phyloP scores from a whole-genome alignment of 75 land plant species.

The Larix kaempferi region DNA sequence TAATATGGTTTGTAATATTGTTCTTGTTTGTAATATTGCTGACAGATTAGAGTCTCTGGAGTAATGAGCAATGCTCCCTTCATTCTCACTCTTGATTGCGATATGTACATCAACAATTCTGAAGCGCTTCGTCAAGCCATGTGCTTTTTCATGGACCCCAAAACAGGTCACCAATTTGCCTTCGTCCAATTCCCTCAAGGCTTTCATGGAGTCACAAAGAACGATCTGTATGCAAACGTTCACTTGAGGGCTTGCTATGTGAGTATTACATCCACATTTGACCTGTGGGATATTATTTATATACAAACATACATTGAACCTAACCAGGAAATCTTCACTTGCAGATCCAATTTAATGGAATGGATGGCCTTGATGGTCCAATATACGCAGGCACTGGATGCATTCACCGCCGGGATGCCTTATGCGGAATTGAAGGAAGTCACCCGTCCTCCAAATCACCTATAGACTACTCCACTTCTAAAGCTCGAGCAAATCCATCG shows the following conservation, averaged over 20 bases:
- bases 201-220: conserved; percentile 27
- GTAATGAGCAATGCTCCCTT: conserved; percentile 34
- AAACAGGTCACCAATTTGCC: conserved; percentile 16
- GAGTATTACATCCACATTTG: background rate
- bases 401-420: conserved; percentile 34
- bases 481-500: conserved; percentile 1
- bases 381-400: conserved; percentile 34
- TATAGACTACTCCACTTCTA: background rate
- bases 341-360: conserved; percentile 24
- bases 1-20: no score
- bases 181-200: conserved; percentile 40
- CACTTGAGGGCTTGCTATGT: conserved; percentile 16
- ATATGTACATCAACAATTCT: conserved; percentile 36
- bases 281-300: no score
- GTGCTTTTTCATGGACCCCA: conserved; percentile 34
- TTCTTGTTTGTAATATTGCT: no score
- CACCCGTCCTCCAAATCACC: background rate
- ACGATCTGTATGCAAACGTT: conserved; percentile 26
- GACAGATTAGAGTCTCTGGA: conserved; percentile 19
- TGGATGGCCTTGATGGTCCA: conserved; percentile 38
- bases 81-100: conserved; percentile 36
- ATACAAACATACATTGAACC: no score
- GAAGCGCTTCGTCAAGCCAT: conserved; percentile 23
- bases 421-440: conserved; percentile 21
- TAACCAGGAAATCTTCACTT: background rate